Base-by-base conservation (phyloP, 1,284 basidiomycete species). In the Takashimella tepidaria region DNA sequence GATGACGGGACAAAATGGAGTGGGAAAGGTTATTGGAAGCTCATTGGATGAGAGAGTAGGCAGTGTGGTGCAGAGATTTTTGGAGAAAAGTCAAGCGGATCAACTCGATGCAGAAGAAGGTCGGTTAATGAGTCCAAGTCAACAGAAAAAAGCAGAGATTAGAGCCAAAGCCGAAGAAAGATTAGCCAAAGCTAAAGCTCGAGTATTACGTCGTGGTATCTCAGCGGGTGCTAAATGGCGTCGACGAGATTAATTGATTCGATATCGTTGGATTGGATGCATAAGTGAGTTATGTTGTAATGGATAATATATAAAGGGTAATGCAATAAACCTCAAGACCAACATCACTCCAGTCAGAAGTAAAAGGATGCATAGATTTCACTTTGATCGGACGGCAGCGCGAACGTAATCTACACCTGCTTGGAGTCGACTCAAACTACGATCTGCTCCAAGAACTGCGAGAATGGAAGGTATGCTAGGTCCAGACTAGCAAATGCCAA, bases 51-150 rank as follows among this genome's bases (percentile, higher is more conserved):
- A 37, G 8, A 37, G 31, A 37, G 31, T 37, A 37, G 31, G 31
- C 31, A 8, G 16, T 8, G 31, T 37, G 31, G 31, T 37, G 10
- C 31, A 37, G 31, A 37, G 31, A 16, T 37, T 37, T 16, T 37
- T 37, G 31, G 31, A 37, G 8, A 37, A 37, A 16, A 37, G 31
- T 16, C 31, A 37, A 16, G 31, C 31, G 27, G 53, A 57, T 44
- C 50, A 51, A 5, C 54, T 50, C 0, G 58, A 60, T 40, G 53
- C 58, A 2, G 60, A 57, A 8, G 54, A 59, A 4, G 60, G 58
- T 1, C 41, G 53, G 11, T 56, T 57, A 43, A 16, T 47, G 22
- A 56, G 53, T 12, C 20, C 41, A 13, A 58, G 48, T 2, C 61
- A 62, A 50, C 31, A 53, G 23, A 49, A 51, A 37, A 63, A 63